A percentile compares a stretch with the other conserved stretches of the same genome.
These are phyloP conservation scores for Cladorrhinum sp. DNA, from an alignment of 2,329 filamentous ascomycete species.

Conservation along the genomic window DNA sequence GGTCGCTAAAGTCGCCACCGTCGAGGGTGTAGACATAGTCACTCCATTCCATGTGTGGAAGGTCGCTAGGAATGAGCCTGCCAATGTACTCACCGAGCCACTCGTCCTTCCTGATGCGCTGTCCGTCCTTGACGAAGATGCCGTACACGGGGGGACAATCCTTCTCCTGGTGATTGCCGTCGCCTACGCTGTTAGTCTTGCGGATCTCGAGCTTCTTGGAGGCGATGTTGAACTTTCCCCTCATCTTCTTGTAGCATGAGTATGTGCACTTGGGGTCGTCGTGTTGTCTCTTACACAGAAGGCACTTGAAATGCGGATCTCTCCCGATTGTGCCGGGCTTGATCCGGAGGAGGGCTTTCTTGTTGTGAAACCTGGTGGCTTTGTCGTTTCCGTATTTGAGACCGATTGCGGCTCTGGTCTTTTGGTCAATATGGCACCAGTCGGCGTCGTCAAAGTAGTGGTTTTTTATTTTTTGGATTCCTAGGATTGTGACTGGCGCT, in stretches of 20 bases:
- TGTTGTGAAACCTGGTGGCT: background rate
- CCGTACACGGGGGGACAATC: background rate
- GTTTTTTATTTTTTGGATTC: background rate
- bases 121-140: conserved; percentile 5
- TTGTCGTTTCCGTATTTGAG: background rate
- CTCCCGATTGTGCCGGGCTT: background rate
- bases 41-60: background rate
- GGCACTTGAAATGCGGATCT: background rate
- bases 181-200: background rate
- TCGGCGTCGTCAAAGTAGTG: background rate
- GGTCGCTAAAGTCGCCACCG: too few species aligned
- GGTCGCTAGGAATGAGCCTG: background rate
- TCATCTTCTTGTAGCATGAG: background rate
- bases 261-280: background rate
- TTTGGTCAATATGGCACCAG: background rate
- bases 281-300: background rate
- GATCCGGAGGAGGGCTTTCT: background rate
- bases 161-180: background rate
- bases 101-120: background rate
- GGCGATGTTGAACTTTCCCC: background rate
- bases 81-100: conserved; percentile 18
- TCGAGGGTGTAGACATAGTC: conserved; percentile 4
- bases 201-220: conserved; percentile 10
- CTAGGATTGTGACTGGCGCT: background rate
- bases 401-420: background rate